phyloP scores from a whole-genome alignment of 257 asterid genomes.

The Thymus mandschuricus region DNA sequence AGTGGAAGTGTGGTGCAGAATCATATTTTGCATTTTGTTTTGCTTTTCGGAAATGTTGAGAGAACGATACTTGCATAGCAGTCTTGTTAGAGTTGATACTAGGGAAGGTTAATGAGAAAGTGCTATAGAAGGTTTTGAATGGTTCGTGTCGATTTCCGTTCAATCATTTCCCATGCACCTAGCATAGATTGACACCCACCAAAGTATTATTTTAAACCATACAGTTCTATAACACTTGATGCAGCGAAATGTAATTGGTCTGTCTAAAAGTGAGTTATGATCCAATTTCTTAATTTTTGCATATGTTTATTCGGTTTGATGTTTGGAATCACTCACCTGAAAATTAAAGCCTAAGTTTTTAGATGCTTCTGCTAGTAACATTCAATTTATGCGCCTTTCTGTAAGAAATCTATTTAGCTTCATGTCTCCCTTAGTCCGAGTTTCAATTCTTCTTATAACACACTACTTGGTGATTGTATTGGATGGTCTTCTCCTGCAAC shows the following conservation, averaged over 20 bases:
- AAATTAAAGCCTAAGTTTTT: constrained; percentile 6
- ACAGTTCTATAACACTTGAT: constrained; percentile 7
- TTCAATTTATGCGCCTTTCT: not conserved
- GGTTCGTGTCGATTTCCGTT: not conserved
- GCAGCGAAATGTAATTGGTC: constrained; percentile 2
- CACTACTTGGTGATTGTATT: not conserved
- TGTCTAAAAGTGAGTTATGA: not conserved
- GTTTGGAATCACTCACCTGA: constrained; percentile 13
- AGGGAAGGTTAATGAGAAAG: constrained; percentile 6
- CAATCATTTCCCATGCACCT: not conserved
- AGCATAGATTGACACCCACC: not conserved
- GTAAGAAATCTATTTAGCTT: not conserved
- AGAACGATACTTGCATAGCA: not conserved
- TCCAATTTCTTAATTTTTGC: not conserved
- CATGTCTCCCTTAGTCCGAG: not conserved
- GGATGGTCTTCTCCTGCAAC: not conserved
- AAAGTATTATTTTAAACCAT: not conserved
- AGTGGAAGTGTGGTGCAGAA: constrained; percentile 1
- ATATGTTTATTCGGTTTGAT: not conserved
- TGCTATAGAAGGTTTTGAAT: not conserved
- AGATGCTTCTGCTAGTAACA: constrained; percentile 1
- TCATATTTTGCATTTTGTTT: constrained; percentile 16
- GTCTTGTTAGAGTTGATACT: not conserved
- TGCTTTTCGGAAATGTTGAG: not conserved
- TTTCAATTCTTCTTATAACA: too few relatives aligned